A percentile compares a stretch with the other conserved stretches of the same genome.
Conservation (phyloP, 2,329 filamentous ascomycete species). For the Sclerotinia minor region DNA sequence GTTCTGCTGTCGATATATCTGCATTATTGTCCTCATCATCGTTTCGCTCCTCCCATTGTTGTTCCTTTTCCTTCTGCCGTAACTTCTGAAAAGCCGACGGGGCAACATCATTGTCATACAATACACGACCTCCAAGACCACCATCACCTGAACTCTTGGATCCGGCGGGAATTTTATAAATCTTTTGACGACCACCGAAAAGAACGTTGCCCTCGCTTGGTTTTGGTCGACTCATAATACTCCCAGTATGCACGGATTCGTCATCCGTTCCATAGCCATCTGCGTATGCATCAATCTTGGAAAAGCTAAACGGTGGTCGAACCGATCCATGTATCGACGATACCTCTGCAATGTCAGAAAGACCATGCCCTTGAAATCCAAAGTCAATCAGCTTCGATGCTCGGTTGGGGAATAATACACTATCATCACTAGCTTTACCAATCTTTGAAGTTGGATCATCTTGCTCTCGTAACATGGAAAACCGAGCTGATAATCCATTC, state of each 20-base stretch:
- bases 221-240: slow-evolving; percentile 81
- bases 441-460: slow-evolving; percentile 87
- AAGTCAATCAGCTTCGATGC: slow-evolving; percentile 76
- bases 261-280: slow-evolving; percentile 65
- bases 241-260: slow-evolving; percentile 59
- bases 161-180: slow-evolving; percentile 74
- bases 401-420: slow-evolving; percentile 79
- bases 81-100: slow-evolving; percentile 81
- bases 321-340: slow-evolving; percentile 70
- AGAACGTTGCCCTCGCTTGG: slow-evolving; percentile 87
- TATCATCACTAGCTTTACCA: slow-evolving; percentile 94
- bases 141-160: slow-evolving; percentile 46
- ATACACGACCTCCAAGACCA: slow-evolving; percentile 62
- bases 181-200: slow-evolving; percentile 93
- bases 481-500: slow-evolving; percentile 90
- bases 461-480: slow-evolving; percentile 95
- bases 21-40: slow-evolving; percentile 35
- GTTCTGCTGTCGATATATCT: slow-evolving; percentile 37
- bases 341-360: slow-evolving; percentile 88
- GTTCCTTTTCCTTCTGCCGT: slow-evolving; percentile 49
- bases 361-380: slow-evolving; percentile 48
- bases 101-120: slow-evolving; percentile 87
- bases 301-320: slow-evolving; percentile 58
- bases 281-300: slow-evolving; percentile 66
- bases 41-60: slow-evolving; percentile 43